Conservation (phyloP, 495 filamentous ascomycete genomes). For the Aspergillus campestris region DNA sequence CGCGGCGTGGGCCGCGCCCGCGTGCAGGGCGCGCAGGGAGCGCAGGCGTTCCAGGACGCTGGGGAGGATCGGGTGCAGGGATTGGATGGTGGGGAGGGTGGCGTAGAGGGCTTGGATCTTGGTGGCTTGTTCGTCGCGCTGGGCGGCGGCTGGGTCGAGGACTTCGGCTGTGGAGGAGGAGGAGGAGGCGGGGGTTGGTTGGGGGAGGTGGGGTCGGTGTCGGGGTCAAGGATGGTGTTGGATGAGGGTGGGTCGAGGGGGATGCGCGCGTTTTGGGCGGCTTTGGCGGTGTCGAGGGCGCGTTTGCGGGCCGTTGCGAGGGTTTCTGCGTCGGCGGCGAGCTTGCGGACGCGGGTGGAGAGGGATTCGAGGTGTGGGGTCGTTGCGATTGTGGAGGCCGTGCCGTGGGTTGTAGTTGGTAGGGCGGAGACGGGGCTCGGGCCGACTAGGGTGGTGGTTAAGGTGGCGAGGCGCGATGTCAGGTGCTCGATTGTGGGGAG, state of each 20-base stretch:
- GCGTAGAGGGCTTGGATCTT: conserved; percentile 92
- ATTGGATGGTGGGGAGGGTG: conserved; percentile 82
- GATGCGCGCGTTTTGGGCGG: conserved; percentile 50
- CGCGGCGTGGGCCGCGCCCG: conserved; percentile 78
- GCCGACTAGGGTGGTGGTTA: conserved; percentile 37
- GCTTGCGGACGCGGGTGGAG: conserved; percentile 59
- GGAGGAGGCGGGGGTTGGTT: conserved; percentile 43
- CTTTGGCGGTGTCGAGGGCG: conserved; percentile 61
- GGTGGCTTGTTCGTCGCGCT: conserved; percentile 58
- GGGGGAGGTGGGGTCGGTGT: conserved; percentile 19
- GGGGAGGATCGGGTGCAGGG: conserved; percentile 74
- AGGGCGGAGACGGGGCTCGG: conserved; percentile 24
- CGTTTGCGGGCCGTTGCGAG: conserved; percentile 64
- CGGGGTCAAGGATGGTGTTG: conserved; percentile 44
- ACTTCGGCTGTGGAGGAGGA: conserved; percentile 32
- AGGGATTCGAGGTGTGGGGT: conserved; percentile 59
- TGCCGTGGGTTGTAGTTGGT: conserved; percentile 10
- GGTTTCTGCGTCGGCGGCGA: conserved; percentile 72
- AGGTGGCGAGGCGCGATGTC: conserved; percentile 34
- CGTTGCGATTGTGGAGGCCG: conserved; percentile 19
- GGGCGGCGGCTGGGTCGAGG: conserved; percentile 16
- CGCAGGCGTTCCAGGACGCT: conserved; percentile 77
- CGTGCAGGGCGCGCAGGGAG: conserved; percentile 75
- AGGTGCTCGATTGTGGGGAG: conserved; percentile 66
- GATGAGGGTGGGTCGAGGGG: conserved; percentile 40